Percentiles rank a stretch among this genome's conserved stretches.
Conservation (phyloP, 1,139 yeast species). For the Yamadazyma jaroonii region DNA sequence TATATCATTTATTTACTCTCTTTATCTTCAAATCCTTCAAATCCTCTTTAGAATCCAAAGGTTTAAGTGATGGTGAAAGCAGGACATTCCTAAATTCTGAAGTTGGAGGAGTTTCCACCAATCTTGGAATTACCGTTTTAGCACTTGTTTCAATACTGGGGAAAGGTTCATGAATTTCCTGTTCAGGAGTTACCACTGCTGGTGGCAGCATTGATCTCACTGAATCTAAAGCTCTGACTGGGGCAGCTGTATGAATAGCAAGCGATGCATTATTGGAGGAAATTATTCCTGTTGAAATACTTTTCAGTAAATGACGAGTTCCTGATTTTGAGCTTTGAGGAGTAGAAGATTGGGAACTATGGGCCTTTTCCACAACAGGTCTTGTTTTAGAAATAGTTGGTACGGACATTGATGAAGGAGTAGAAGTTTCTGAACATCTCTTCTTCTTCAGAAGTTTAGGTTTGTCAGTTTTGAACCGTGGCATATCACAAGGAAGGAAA, state of each 20-base stretch:
- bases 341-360: slow-evolving; percentile 4
- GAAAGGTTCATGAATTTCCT: slow-evolving; percentile 11
- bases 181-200: slow-evolving; percentile 11
- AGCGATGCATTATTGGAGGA: slow-evolving; percentile 11
- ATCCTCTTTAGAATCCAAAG: background rate
- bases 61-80: background rate
- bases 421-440: background rate
- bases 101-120: slow-evolving; percentile 12
- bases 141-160: slow-evolving; percentile 9
- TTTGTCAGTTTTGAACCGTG: background rate
- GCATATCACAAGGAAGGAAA: too few relatives aligned
- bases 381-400: background rate
- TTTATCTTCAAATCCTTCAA: slow-evolving; percentile 6
- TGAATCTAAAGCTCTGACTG: background rate
- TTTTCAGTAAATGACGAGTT: slow-evolving; percentile 13
- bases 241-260: slow-evolving; percentile 7
- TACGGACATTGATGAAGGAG: background rate
- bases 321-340: background rate
- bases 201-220: background rate
- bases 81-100: slow-evolving; percentile 1
- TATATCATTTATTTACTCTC: slow-evolving; percentile 5
- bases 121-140: slow-evolving; percentile 9
- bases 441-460: background rate
- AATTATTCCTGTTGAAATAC: slow-evolving; percentile 13
- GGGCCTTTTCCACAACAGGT: slow-evolving; percentile 3